Percentiles rank a stretch among this genome's conserved stretches.
phyloP scores from a whole-genome alignment of 2,329 filamentous ascomycete species.

The Emmonsiellopsis sp. region DNA sequence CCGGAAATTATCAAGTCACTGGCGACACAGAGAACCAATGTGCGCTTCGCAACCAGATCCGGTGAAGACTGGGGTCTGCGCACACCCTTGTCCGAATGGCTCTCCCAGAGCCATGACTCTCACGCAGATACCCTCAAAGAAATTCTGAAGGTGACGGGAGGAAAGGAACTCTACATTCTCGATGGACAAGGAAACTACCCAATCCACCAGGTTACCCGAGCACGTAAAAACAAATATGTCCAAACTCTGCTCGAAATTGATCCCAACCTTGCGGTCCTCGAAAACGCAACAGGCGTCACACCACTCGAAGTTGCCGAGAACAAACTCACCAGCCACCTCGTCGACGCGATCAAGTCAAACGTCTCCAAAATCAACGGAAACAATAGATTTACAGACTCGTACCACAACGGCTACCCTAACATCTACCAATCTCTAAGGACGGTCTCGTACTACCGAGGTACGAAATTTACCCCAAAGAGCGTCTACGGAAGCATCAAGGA shows the following conservation, averaged over 20 bases:
- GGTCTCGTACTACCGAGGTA: neutral
- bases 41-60: neutral
- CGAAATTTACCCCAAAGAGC: neutral
- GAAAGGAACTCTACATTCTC: conserved; percentile 36
- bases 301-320: conserved; percentile 31
- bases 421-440: neutral
- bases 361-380: neutral
- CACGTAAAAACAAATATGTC: conserved; percentile 51
- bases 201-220: conserved; percentile 29
- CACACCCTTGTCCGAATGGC: conserved; percentile 7
- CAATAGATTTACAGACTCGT: neutral
- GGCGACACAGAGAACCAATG: conserved; percentile 7
- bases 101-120: conserved; percentile 13
- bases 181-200: conserved; percentile 37
- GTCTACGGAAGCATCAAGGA: neutral
- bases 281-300: conserved; percentile 69
- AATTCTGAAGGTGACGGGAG: conserved; percentile 45
- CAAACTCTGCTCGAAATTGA: conserved; percentile 40
- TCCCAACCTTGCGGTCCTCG: conserved; percentile 55
- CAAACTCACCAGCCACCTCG: conserved; percentile 6
- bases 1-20: conserved; percentile 6
- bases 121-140: conserved; percentile 39
- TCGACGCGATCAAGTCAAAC: conserved; percentile 28
- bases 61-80: conserved; percentile 2
- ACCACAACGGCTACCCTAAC: neutral